Evolutionary conservation across 768 basidiomycete species (phyloP).

Genomic region (Chalciporus chontae): DNA sequence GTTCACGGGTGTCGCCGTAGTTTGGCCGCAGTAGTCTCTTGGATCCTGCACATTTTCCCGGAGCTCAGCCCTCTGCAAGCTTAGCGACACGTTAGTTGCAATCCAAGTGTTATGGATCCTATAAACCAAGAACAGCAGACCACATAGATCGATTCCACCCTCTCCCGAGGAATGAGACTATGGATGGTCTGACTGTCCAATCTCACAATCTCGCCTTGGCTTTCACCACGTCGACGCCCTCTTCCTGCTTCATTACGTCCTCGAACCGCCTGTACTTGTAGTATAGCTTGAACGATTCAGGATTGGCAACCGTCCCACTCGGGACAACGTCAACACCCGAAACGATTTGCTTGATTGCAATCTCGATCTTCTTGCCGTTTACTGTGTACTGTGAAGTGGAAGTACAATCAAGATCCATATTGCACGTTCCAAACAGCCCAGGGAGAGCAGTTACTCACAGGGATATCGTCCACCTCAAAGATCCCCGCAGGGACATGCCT

Average conservation of each 20-base stretch:
- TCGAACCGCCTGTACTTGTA: slow-evolving; percentile 60
- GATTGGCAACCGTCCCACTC: slow-evolving; percentile 74
- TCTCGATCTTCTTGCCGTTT: slow-evolving; percentile 77
- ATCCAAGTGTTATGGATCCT: no score
- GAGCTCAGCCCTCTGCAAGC: no score
- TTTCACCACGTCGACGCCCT: slow-evolving; percentile 4
- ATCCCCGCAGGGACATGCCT: slow-evolving; percentile 74
- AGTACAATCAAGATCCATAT: not conserved
- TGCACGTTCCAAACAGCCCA: not conserved
- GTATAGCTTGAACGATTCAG: slow-evolving; percentile 60
- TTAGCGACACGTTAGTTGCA: no score
- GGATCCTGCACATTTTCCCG: no score
- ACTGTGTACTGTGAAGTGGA: slow-evolving; percentile 55
- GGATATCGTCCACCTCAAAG: slow-evolving; percentile 62
- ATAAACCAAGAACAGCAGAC: no score
- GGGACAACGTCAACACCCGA: slow-evolving; percentile 63
- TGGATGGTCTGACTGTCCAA: not conserved
- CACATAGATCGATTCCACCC: no score
- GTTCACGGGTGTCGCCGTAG: no score
- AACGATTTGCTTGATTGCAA: slow-evolving; percentile 74
- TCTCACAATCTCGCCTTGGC: slow-evolving; percentile 13
- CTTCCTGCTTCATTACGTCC: slow-evolving; percentile 17
- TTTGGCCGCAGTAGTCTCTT: no score
- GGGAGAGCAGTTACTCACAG: slow-evolving; percentile 42
- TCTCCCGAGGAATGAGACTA: no score